Percentiles rank a stretch among this genome's conserved stretches.
phyloP scores from a whole-genome alignment of 345 rosid genomes.

The Arabidopsis arenosa region DNA sequence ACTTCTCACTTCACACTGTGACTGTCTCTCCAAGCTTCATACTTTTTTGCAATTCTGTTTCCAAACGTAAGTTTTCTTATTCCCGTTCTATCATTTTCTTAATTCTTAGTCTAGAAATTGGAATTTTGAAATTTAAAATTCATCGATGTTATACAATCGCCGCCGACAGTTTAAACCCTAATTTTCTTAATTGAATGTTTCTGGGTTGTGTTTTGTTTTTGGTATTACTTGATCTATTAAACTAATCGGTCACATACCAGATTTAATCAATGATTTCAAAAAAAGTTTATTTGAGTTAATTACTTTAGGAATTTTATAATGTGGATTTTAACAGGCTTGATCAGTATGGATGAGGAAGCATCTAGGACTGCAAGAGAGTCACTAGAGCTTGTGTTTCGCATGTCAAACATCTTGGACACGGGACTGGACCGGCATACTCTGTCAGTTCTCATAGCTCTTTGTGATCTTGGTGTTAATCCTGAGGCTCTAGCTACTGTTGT shows the following conservation, averaged over 20 bases:
- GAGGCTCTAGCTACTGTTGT: constrained; percentile 52
- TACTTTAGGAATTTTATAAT: too few species aligned
- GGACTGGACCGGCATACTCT: constrained; percentile 45
- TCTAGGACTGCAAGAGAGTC: constrained; percentile 48
- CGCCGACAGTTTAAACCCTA: background rate
- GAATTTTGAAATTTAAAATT: background rate
- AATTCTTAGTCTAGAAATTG: background rate
- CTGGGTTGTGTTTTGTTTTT: background rate
- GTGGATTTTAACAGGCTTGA: too few species aligned
- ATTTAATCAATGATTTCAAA: background rate
- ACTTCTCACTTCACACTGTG: background rate
- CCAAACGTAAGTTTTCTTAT: constrained; percentile 3
- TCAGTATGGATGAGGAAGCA: constrained; percentile 45
- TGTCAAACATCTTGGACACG: constrained; percentile 48
- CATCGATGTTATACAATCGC: background rate
- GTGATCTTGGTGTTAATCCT: constrained; percentile 50
- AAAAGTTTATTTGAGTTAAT: background rate
- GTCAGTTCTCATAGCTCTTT: constrained; percentile 49
- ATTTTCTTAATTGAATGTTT: background rate
- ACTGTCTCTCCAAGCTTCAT: background rate
- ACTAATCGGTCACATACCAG: background rate
- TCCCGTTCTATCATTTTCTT: background rate
- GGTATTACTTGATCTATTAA: background rate
- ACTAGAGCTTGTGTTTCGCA: constrained; percentile 45
- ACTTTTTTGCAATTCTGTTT: background rate